Percentiles rank a stretch among this genome's conserved stretches.
These are phyloP conservation scores for Halteria grandinella DNA, from an alignment of 73 alveolate genomes.

Conservation along the genomic window DNA sequence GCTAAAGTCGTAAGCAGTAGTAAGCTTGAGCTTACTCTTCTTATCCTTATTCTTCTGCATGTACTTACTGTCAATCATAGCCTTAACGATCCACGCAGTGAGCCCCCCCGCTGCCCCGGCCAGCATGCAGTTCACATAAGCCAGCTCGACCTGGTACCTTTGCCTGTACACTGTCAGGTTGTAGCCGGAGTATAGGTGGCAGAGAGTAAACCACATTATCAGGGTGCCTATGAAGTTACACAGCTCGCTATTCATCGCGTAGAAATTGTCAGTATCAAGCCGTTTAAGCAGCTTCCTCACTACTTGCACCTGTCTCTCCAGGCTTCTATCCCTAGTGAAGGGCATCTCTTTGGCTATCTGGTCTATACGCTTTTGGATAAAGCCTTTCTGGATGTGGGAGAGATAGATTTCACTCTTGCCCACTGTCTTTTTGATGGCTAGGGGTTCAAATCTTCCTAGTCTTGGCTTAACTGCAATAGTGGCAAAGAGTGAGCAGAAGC, in stretches of 20 bases:
- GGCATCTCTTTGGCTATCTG: not conserved
- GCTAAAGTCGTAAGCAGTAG: conserved; percentile 1
- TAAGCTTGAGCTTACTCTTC: not conserved
- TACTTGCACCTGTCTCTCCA: not conserved
- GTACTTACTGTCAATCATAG: not conserved
- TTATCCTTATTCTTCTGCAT: not conserved
- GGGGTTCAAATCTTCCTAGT: conserved; percentile 60
- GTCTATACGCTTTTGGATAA: not conserved
- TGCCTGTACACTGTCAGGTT: conserved; percentile 8
- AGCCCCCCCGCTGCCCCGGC: conserved; percentile 43
- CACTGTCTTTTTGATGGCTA: conserved; percentile 33
- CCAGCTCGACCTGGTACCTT: conserved; percentile 42
- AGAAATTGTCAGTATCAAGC: conserved; percentile 21
- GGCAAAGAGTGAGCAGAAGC: conserved; percentile 62
- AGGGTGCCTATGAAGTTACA: conserved; percentile 10
- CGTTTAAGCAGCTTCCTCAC: conserved; percentile 15
- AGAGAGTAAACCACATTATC: conserved; percentile 36
- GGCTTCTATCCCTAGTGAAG: conserved; percentile 5
- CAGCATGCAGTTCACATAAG: conserved; percentile 21
- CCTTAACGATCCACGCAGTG: conserved; percentile 1
- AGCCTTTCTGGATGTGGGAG: not conserved
- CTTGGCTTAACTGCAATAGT: conserved; percentile 64
- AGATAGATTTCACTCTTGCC: conserved; percentile 5
- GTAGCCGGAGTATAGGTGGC: conserved; percentile 12
- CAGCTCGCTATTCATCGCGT: conserved; percentile 21